Evolutionary conservation across 192 early-diverging fungal species (phyloP), one percentile per base, ranked within the genome.

Genomic region (Gonapodya sp.): DNA sequence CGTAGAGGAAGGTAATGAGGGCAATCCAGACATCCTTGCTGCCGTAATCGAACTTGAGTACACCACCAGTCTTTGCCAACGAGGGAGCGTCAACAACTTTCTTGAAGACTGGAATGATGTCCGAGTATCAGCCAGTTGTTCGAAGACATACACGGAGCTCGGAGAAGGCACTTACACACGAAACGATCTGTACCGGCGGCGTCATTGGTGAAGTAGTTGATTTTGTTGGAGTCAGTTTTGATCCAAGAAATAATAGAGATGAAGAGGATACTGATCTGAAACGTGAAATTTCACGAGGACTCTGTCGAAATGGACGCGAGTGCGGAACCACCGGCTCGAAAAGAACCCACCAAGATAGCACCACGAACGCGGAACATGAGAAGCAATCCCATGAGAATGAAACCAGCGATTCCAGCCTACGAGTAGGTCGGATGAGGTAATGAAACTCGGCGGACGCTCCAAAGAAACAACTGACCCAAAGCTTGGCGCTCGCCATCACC

Each of bases 1-100:
- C 92, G 80, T 94, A 95, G 73, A 95, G 84, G 85, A 95, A 94
- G 0, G 92, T 95, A 73, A 95, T 88, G 73, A 95, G 87, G 1
- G 94, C 94, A 34, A 94, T 86, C 93, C 94, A 95, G 73, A 95
- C 83, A 37, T 93, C 89, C 35, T 86, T 84, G 36, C 83, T 86
- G 2, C 86, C 75, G 30, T 92, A 81, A 46, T 92, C 85, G 81
- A 93, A 95, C 82, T 93, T 85, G 83, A 93, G 89, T 78, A 83
- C 81, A 16, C 86, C 90, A 34, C 91, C 84, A 16, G 87, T 93
- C 1, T 0, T 73, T n/a, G 35, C 31, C 36, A 84, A 73, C 1
- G 73, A 30, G 0, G 82, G 84, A 34, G 83, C 79, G 35, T n/a
- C 83, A 73, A 85, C 84, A 36, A 85, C 84, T 14, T 36, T 36